A percentile compares a stretch with the other conserved stretches of the same genome.
phyloP scores from a whole-genome alignment of 2,329 filamentous ascomycete genomes.

The Cladosporium sp. region DNA sequence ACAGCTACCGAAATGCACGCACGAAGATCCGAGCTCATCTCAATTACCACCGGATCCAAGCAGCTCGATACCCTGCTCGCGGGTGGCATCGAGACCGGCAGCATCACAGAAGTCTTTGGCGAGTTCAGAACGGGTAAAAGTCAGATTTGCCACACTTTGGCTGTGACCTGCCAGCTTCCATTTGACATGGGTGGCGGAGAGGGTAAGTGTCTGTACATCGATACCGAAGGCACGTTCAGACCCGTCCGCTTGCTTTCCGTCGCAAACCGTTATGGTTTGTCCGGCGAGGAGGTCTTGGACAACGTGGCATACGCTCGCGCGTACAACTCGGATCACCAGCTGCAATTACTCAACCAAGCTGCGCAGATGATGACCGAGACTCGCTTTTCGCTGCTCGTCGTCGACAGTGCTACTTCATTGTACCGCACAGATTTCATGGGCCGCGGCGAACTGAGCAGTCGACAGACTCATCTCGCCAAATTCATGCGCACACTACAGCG shows the following conservation, averaged over 20 bases:
- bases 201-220: slow-evolving; percentile 97
- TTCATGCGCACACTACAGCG: slow-evolving; percentile 82
- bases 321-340: slow-evolving; percentile 97
- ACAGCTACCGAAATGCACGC: slow-evolving; percentile 99
- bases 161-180: slow-evolving; percentile 93
- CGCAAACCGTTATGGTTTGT: slow-evolving; percentile 88
- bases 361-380: slow-evolving; percentile 99
- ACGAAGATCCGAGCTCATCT: slow-evolving; percentile 91
- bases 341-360: slow-evolving; percentile 90
- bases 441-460: slow-evolving; percentile 90
- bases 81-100: slow-evolving; percentile 93
- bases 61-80: slow-evolving; percentile 92
- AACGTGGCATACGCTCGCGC: slow-evolving; percentile 97
- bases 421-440: slow-evolving; percentile 96
- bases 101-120: slow-evolving; percentile 95
- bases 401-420: slow-evolving; percentile 91
- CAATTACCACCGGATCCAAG: slow-evolving; percentile 96
- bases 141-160: slow-evolving; percentile 97
- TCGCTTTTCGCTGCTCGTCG: slow-evolving; percentile 88
- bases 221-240: slow-evolving; percentile 93
- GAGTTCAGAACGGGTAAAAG: slow-evolving; percentile 98
- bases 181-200: slow-evolving; percentile 99
- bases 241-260: slow-evolving; percentile 87
- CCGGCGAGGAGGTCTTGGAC: slow-evolving; percentile 94
- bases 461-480: slow-evolving; percentile 83